Base-by-base conservation (phyloP, 805 yeast species). In the Wickerhamiella parazyma region DNA sequence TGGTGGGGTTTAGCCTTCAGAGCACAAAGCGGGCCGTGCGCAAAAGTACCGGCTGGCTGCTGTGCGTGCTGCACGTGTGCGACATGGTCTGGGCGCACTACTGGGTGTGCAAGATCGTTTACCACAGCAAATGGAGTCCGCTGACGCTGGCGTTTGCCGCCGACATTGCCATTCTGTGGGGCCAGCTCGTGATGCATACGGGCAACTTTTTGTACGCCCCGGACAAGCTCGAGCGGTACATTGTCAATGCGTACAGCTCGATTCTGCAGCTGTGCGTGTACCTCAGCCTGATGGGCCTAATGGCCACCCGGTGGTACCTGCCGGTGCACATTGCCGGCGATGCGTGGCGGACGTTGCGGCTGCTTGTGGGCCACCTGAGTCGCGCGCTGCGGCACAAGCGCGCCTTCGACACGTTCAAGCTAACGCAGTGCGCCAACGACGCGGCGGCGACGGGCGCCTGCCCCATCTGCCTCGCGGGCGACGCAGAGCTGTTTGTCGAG, bases 61-160 rank as follows among this genome's bases (percentile, higher is more conserved):
- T 46, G 11, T 41, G 35, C 2, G 24, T 22, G 10, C 42, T 46
- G 19, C 46, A 43, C 26, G 9, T 43, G 10, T 29, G 38, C 35
- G 49, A 46, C 28, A 40, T 46, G 36, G 42, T 38, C 12, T 46
- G 49, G 49, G 37, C 45, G 19, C 46, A 46, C 36, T 41, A 41
- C 14, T 39, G 45, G 46, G 44, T 28, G 19, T 40, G 26, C 18
- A 31, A 21, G 22, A 31, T 46, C 11, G 28, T 24, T 28, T 19
- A 29, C 10, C 16, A 25, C 16, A 33, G 43, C 16, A 46, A 46
- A 20, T 24, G 22, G n/a, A 16, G 36, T 7, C 49, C 49, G 20
- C 45, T 46, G 21, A 34, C 45, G 4, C 22, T 43, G 18, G 49
- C 49, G 10, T 35, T 46, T 12, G 25, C 25, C 6, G 49, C 45